phyloP scores from a whole-genome alignment of 768 basidiomycete species.

The Suillus variegatus region DNA sequence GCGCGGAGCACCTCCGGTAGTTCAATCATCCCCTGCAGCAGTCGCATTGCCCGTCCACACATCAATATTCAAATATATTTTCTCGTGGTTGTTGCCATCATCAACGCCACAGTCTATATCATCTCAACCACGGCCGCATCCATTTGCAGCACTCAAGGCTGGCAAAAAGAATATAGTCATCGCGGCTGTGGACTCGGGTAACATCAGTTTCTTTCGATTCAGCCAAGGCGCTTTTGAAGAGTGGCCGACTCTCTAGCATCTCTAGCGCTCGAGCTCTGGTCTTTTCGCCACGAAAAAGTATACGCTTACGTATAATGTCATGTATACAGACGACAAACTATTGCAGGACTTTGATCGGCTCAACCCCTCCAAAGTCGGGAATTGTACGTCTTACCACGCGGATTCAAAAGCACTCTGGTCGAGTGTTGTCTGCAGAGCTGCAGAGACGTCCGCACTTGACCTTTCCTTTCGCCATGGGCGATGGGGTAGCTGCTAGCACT shows the following conservation, averaged over 20 bases:
- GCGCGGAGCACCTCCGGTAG: conserved; percentile 20
- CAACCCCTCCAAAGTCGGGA: not conserved
- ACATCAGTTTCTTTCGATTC: conserved; percentile 86
- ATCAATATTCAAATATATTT: conserved; percentile 14
- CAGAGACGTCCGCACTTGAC: not conserved
- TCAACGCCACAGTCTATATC: conserved; percentile 30
- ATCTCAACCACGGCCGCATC: conserved; percentile 51
- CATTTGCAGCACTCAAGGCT: conserved; percentile 78
- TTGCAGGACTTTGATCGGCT: not conserved
- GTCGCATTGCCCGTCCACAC: not conserved
- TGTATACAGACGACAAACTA: not conserved
- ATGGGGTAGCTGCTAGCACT: not conserved
- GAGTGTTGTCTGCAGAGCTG: not conserved
- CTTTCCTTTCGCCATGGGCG: not conserved
- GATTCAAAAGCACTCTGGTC: not conserved
- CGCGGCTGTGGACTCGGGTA: conserved; percentile 87
- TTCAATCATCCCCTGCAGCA: conserved; percentile 9
- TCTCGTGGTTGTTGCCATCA: conserved; percentile 27
- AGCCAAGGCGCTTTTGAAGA: conserved; percentile 84
- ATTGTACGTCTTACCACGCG: not conserved
- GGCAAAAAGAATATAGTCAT: conserved; percentile 85
- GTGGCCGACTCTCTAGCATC: conserved; percentile 50
- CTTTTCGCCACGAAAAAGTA: not conserved
- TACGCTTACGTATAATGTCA: not conserved
- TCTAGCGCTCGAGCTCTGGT: not conserved